A percentile compares a stretch with the other conserved stretches of the same genome.
Conservation (phyloP, 768 basidiomycete species). For the Mycena chlorophos region DNA sequence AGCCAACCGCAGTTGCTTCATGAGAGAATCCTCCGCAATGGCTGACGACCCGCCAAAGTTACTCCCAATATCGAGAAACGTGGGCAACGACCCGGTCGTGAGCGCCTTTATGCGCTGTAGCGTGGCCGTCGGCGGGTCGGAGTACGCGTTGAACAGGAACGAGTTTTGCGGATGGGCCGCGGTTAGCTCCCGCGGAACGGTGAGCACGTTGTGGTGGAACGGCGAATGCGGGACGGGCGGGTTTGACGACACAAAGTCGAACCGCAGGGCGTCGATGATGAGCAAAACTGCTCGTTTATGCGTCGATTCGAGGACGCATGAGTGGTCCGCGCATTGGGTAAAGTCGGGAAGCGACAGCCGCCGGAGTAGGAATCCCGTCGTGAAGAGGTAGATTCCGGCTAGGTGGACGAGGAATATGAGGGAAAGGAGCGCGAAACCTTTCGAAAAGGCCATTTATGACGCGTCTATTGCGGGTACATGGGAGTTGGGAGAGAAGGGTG, state of each 20-base stretch:
- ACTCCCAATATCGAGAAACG: slow-evolving; percentile 90
- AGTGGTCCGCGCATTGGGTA: slow-evolving; percentile 40
- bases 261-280: slow-evolving; percentile 90
- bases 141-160: slow-evolving; percentile 84
- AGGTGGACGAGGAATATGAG: slow-evolving; percentile 71
- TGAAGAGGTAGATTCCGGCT: slow-evolving; percentile 85
- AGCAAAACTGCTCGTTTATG: slow-evolving; percentile 82
- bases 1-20: slow-evolving; percentile 65
- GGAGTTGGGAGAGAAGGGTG: not conserved
- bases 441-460: slow-evolving; percentile 25
- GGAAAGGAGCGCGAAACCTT: slow-evolving; percentile 40
- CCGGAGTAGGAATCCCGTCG: slow-evolving; percentile 85
- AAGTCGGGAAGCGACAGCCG: slow-evolving; percentile 68
- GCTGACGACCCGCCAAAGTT: slow-evolving; percentile 90
- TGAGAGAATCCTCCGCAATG: slow-evolving; percentile 84
- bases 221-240: slow-evolving; percentile 62
- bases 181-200: slow-evolving; percentile 74
- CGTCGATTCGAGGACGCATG: slow-evolving; percentile 57
- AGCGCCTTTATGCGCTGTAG: slow-evolving; percentile 93
- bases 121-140: slow-evolving; percentile 94
- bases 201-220: slow-evolving; percentile 81
- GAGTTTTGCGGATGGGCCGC: slow-evolving; percentile 64
- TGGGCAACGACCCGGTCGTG: slow-evolving; percentile 93
- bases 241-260: slow-evolving; percentile 84
- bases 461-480: not conserved